Base-by-base conservation (phyloP, 352 stramenopile genomes). In the Phytopythium mirpurense region DNA sequence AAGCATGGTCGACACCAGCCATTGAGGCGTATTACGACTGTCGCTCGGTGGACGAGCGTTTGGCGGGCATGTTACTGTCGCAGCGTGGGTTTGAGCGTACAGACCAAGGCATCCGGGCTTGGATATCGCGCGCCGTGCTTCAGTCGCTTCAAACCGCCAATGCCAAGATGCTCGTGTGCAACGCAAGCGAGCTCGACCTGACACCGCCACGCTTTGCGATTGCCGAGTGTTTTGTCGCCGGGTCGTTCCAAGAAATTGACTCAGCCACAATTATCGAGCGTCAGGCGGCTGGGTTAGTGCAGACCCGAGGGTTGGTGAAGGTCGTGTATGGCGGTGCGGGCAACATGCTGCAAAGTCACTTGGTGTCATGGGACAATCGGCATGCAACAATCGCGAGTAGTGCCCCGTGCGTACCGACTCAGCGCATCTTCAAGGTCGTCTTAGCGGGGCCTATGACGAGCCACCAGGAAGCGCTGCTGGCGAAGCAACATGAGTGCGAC, bases 331-430 rank as follows among this genome's bases (percentile, higher is more conserved):
- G 62, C 23, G 62, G 62, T 0, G 45, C 62, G 0, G 58, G 62
- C 2, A 70, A 66, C 37, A 26, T 61, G 3, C 44, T 66, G 1
- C 57, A 62, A 15, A 70, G 62, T 27, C 62, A 69, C n/a, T 40
- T 70, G 29, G 37, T 70, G 10, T 57, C 43, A 19, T 66, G 62
- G 58, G 58, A 70, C 34, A 70, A 70, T 31, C 38, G 62, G 26
- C 18, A 57, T 11, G 58, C 57, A 2, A 66, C 57, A 0, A 66
- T 70, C 42, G 57, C 62, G 5, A 63, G 52, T 32, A 27, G 29
- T 8, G 36, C 54, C 15, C 35, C 59, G 0, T 15, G 9, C 8
- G 42, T 59, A 12, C 35, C 56, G 2, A 6, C 14, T 15, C 42
- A 26, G 6, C 47, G 56, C 1, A 42, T 59, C 35, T 70, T 70